Conservation (phyloP, 2,329 filamentous ascomycete species). For the Blastomyces parvus region DNA sequence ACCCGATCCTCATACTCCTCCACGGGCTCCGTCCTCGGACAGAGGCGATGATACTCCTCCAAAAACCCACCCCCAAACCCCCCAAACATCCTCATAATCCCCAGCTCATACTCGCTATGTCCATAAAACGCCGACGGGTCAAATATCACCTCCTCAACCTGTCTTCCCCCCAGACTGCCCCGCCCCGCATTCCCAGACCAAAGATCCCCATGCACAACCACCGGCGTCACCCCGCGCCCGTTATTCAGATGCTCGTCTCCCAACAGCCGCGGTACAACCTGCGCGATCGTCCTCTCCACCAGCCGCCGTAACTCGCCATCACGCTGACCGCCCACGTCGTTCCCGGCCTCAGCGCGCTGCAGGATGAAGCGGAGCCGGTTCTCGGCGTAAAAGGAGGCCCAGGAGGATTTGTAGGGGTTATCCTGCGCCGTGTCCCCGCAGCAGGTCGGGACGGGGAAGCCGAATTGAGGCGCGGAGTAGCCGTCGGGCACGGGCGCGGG, state of each 20-base stretch:
- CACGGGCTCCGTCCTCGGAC: constrained; percentile 69
- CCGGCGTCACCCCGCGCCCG: constrained; percentile 56
- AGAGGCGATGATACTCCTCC: constrained; percentile 63
- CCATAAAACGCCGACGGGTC: constrained; percentile 75
- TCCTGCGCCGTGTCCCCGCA: constrained; percentile 78
- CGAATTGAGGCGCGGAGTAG: constrained; percentile 56
- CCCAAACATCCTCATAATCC: constrained; percentile 95
- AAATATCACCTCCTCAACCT: constrained; percentile 65
- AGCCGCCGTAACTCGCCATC: constrained; percentile 54
- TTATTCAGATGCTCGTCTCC: constrained; percentile 54
- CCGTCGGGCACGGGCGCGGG: constrained; percentile 52
- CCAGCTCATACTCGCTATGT: constrained; percentile 81
- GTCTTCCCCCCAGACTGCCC: constrained; percentile 33
- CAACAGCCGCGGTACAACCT: constrained; percentile 68
- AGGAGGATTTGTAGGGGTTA: constrained; percentile 62
- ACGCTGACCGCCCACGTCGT: constrained; percentile 40
- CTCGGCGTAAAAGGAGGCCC: constrained; percentile 79
- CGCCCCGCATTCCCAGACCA: constrained; percentile 71
- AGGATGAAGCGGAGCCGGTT: constrained; percentile 61
- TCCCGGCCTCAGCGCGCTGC: constrained; percentile 45
- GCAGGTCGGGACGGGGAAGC: constrained; percentile 75
- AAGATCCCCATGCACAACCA: constrained; percentile 82
- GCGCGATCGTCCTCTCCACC: constrained; percentile 53
- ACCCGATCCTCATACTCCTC: constrained; percentile 81
- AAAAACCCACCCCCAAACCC: constrained; percentile 66